Conservation (phyloP, 2,329 filamentous ascomycete species). For the Alternaria tenuissima region DNA sequence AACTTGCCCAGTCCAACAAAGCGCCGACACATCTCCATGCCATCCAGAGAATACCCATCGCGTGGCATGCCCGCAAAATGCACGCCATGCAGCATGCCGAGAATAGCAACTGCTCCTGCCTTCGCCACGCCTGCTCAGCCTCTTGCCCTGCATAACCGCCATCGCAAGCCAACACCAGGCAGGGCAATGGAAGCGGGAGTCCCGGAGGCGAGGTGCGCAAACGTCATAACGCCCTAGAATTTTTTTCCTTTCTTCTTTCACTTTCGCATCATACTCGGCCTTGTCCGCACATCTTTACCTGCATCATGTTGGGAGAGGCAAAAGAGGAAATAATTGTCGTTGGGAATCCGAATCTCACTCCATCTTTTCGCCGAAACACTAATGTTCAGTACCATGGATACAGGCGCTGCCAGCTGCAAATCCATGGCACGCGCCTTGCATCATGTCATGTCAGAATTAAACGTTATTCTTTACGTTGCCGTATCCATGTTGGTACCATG, state of each 20-base stretch:
- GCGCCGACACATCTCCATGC: conserved; percentile 4
- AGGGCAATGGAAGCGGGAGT: conserved; percentile 8
- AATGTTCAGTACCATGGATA: conserved; percentile 11
- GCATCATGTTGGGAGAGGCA: conserved; percentile 1
- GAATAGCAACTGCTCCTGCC: conserved; percentile 17
- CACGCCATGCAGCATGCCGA: conserved; percentile 22
- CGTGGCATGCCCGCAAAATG: conserved; percentile 1
- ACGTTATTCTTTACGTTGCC: conserved; percentile 6
- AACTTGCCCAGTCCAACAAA: conserved; percentile 4
- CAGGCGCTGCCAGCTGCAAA: background rate
- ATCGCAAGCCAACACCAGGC: background rate
- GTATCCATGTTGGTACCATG: conserved; percentile 11
- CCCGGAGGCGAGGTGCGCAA: background rate
- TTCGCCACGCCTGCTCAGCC: conserved; percentile 16
- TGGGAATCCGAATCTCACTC: background rate
- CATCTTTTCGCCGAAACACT: conserved; percentile 5
- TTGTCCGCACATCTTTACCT: background rate
- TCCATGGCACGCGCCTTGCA: conserved; percentile 16
- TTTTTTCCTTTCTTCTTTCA: background rate
- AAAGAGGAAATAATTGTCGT: background rate
- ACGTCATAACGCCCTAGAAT: conserved; percentile 4
- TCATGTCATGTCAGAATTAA: conserved; percentile 15
- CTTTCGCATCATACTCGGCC: conserved; percentile 1
- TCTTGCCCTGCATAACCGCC: conserved; percentile 15
- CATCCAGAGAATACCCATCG: background rate